Percentiles rank a stretch among this genome's conserved stretches.
Conservation (phyloP, 495 filamentous ascomycete genomes). For the Haplographium delicatum region DNA sequence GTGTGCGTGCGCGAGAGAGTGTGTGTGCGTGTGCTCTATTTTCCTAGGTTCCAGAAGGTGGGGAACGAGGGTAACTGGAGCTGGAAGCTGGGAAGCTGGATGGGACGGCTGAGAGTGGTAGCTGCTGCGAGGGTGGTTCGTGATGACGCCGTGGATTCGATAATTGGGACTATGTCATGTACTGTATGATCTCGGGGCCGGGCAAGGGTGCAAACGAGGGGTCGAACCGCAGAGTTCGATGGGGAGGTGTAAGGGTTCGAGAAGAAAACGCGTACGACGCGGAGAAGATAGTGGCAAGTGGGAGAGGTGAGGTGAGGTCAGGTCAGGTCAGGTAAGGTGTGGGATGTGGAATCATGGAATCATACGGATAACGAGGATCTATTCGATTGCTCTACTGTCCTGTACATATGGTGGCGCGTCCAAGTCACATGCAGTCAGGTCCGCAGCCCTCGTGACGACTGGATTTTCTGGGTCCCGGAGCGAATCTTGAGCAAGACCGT, state of each 20-base stretch:
- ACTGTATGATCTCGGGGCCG: background rate
- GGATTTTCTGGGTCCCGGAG: no score
- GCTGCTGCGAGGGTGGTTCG: background rate
- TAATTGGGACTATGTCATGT: background rate
- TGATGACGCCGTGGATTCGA: background rate
- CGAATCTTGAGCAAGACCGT: no score
- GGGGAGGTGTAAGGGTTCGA: background rate
- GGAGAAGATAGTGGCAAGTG: background rate
- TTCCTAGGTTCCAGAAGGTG: background rate
- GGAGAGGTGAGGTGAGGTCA: background rate
- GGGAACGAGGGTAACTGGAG: background rate
- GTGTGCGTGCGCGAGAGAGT: background rate
- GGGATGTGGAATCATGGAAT: no score
- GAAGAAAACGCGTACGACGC: background rate
- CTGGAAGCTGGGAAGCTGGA: background rate
- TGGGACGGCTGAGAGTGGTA: background rate
- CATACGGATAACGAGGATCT: no score
- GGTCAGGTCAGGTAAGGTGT: no score
- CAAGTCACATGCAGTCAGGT: no score
- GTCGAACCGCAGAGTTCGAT: background rate
- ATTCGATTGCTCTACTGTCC: background rate
- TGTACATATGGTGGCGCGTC: no score
- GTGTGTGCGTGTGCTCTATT: background rate
- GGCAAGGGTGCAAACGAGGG: background rate
- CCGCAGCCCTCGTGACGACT: no score